Conservation (phyloP, 176 grass and related monocot genomes). For the Dendrocalamus sinicus region DNA sequence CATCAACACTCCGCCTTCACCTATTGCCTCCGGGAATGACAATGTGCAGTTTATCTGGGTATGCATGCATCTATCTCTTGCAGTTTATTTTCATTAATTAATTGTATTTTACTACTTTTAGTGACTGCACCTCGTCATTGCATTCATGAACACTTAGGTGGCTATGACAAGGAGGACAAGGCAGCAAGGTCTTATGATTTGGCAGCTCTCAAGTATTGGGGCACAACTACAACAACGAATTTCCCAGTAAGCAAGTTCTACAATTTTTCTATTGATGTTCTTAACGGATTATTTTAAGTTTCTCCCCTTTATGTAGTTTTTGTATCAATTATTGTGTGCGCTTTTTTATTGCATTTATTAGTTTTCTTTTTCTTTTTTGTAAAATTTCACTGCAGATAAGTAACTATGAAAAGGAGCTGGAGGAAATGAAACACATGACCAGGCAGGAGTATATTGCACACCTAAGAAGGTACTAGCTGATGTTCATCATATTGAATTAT, state of each 20-base stretch:
- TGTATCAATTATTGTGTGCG: background rate
- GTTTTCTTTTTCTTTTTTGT: background rate
- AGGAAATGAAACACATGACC: slow-evolving; percentile 80
- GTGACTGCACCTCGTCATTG: background rate
- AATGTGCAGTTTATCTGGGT: slow-evolving; percentile 73
- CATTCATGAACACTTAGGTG: slow-evolving; percentile 50
- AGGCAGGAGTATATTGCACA: slow-evolving; percentile 69
- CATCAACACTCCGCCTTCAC: background rate
- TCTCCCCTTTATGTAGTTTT: background rate
- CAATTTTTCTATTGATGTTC: background rate
- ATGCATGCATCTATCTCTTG: slow-evolving; percentile 5
- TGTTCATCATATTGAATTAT: background rate
- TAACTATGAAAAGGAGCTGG: slow-evolving; percentile 62
- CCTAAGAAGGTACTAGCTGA: slow-evolving; percentile 55
- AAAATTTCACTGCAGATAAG: slow-evolving; percentile 47
- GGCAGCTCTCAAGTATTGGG: slow-evolving; percentile 85
- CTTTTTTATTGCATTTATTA: background rate
- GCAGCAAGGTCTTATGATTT: slow-evolving; percentile 80
- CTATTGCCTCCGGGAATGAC: slow-evolving; percentile 24
- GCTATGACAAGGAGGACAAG: slow-evolving; percentile 76
- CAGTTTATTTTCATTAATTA: background rate
- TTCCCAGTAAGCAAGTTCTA: slow-evolving; percentile 54
- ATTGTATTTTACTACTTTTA: background rate
- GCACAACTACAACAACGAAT: slow-evolving; percentile 69
- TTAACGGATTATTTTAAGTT: background rate